Evolutionary conservation across 2,329 filamentous ascomycete species (phyloP), one percentile per base, ranked within the genome.

Genomic region (Sphaerulina musiva): DNA sequence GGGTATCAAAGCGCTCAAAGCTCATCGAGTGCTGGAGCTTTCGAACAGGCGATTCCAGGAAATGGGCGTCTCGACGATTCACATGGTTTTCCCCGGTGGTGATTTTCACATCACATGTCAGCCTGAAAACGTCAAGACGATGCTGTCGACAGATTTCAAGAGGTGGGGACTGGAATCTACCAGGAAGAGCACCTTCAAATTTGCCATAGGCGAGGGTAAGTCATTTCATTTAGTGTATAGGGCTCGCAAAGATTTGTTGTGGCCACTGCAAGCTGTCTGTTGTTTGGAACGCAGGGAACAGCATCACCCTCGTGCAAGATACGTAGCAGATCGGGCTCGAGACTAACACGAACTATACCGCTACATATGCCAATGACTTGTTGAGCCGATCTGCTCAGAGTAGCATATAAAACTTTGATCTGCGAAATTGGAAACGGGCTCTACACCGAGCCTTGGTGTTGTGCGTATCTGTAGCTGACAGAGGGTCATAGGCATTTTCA

Each of bases 401-500:
- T 29, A 29, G 26, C 26, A 29, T 6, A 29, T 6, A 7, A 29
- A 29, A 6, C 6, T 29, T 29, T 7, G 26, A 29, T 20, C 20
- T 20, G 20, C 20, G 20, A 20, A 20, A 20, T 4, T 20, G 20
- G 20, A 4, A 20, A 20, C 20, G 20, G 20, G 26, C 26, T 29
- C 26, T 29, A 29, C 26, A 29, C 26, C 4, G 26, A 29, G 26
- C 26, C 26, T 7, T 29, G 6, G 26, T 29, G 26, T 29, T 7
- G 26, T 29, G 26, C 5, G 26, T 29, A 29, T 29, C 10, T 17
- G 11, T 14, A 12, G 14, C 12, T 47, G 6, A n/a, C 14, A 17
- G 14, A 20, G 17, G 12, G 10, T 2, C 4, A 59, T 8, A 48
- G 58, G 58, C 42, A 58, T 64, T 50, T 75, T 76, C 63, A 75